phyloP scores from a whole-genome alignment of 2,329 filamentous ascomycete species.

The Magnaporthiopsis poae region DNA sequence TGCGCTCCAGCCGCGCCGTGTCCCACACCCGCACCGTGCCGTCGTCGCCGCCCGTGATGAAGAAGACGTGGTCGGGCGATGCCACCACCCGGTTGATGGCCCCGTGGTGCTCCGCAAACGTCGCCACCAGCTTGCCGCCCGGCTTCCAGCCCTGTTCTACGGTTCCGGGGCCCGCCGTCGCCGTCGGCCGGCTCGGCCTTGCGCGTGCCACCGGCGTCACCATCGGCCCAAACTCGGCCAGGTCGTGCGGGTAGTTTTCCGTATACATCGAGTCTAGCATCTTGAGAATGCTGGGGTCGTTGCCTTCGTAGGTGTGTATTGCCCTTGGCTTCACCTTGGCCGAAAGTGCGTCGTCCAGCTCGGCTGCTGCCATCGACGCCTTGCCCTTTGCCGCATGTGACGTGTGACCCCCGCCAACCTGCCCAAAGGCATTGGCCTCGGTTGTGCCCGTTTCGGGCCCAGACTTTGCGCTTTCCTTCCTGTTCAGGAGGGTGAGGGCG shows the following conservation, averaged over 20 bases:
- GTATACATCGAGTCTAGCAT: conserved; percentile 79
- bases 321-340: conserved; percentile 16
- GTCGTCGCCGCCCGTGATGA: conserved; percentile 87
- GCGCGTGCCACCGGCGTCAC: conserved; percentile 58
- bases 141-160: conserved; percentile 66
- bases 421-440: conserved; percentile 49
- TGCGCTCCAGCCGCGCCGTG: conserved; percentile 63
- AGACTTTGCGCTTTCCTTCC: conserved; percentile 50
- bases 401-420: conserved; percentile 42
- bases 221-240: conserved; percentile 66
- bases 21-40: conserved; percentile 91
- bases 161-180: conserved; percentile 38
- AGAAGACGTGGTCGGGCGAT: conserved; percentile 86
- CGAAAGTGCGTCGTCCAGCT: conserved; percentile 32
- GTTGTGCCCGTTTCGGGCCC: conserved; percentile 50
- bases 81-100: conserved; percentile 72
- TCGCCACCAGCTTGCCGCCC: conserved; percentile 71
- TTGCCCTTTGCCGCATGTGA: conserved; percentile 12
- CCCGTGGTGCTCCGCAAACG: conserved; percentile 77
- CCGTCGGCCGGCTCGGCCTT: conserved; percentile 21
- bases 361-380: conserved; percentile 20
- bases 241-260: conserved; percentile 57
- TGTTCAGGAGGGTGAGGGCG: conserved; percentile 48
- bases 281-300: conserved; percentile 56
- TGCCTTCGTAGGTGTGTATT: conserved; percentile 77